Conservation (phyloP, 2,329 filamentous ascomycete genomes). For the Exserohilum turcica region DNA sequence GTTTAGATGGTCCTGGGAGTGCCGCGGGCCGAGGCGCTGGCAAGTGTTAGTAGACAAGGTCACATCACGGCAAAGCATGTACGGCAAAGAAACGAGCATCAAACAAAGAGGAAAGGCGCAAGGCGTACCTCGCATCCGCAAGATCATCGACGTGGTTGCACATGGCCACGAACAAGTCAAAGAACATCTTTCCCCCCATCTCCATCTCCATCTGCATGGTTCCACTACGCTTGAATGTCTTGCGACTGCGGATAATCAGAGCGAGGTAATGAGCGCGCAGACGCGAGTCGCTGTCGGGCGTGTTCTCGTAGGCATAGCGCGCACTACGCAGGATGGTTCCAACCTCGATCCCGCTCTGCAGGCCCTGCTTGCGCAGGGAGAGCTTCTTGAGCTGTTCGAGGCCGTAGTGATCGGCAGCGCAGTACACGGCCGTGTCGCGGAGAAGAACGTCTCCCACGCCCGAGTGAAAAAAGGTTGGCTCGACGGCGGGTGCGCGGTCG, state of each 20-base stretch:
- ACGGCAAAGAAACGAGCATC: not conserved
- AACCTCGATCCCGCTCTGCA: constrained; percentile 91
- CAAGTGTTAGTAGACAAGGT: constrained; percentile 17
- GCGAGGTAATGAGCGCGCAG: constrained; percentile 97
- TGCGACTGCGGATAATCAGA: constrained; percentile 94
- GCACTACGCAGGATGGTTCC: constrained; percentile 89
- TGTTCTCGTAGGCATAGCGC: constrained; percentile 94
- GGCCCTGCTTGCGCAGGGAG: constrained; percentile 89
- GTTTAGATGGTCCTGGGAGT: constrained; percentile 37
- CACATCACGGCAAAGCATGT: constrained; percentile 12
- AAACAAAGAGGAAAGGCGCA: constrained; percentile 23
- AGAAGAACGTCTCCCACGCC: constrained; percentile 77
- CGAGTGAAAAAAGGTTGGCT: constrained; percentile 78
- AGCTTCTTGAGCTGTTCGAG: constrained; percentile 91
- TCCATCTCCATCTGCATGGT: constrained; percentile 99
- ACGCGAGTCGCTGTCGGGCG: constrained; percentile 87
- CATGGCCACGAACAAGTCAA: constrained; percentile 97
- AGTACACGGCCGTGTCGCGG: constrained; percentile 93
- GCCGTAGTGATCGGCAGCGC: constrained; percentile 85
- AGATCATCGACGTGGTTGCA: constrained; percentile 98
- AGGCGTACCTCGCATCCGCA: constrained; percentile 71
- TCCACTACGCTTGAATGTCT: constrained; percentile 96
- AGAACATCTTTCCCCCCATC: constrained; percentile 91
- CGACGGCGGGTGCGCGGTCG: constrained; percentile 62
- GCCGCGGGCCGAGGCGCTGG: constrained; percentile 27